phyloP scores from a whole-genome alignment of 208 protist species.

The Trypanosoma scelopori region DNA sequence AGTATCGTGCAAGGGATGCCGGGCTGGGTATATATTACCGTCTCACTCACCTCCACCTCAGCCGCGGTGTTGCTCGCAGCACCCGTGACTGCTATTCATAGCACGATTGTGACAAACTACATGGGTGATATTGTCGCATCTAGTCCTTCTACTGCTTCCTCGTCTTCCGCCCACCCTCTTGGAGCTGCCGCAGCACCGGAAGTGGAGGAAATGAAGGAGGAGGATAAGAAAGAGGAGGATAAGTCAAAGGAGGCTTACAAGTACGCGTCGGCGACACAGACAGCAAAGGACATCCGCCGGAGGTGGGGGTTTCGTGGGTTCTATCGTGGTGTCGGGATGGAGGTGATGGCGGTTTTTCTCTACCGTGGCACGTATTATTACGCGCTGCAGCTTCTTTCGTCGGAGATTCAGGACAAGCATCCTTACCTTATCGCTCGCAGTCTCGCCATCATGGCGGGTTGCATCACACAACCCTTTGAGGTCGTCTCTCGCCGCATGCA shows the following conservation, averaged over 20 bases:
- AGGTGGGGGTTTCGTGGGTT: conserved; percentile 70
- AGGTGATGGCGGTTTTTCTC: conserved; percentile 59
- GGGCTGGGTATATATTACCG: conserved; percentile 35
- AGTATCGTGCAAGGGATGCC: conserved; percentile 40
- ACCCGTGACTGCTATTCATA: conserved; percentile 51
- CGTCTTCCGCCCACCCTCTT: too few relatives aligned
- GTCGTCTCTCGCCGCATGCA: conserved; percentile 73
- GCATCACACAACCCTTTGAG: conserved; percentile 76
- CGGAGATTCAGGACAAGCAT: conserved; percentile 42
- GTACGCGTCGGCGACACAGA: conserved; percentile 57
- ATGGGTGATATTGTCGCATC: conserved; percentile 71
- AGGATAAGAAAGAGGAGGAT: conserved; percentile 1
- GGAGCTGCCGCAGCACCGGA: conserved; percentile 2
- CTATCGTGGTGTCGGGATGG: conserved; percentile 56
- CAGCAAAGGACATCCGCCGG: conserved; percentile 46
- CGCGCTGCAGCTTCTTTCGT: conserved; percentile 22
- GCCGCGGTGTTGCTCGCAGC: conserved; percentile 30
- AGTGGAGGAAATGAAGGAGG: not conserved
- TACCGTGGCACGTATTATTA: conserved; percentile 71
- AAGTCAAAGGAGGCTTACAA: conserved; percentile 50
- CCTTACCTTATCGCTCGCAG: conserved; percentile 52
- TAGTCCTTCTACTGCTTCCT: not conserved
- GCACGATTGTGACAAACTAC: conserved; percentile 68
- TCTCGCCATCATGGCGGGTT: conserved; percentile 58
- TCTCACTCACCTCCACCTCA: conserved; percentile 54